Percentiles rank a stretch among this genome's conserved stretches.
These are phyloP conservation scores for Teunomyces cretensis DNA, from an alignment of 805 yeast genomes.

Conservation along the genomic window DNA sequence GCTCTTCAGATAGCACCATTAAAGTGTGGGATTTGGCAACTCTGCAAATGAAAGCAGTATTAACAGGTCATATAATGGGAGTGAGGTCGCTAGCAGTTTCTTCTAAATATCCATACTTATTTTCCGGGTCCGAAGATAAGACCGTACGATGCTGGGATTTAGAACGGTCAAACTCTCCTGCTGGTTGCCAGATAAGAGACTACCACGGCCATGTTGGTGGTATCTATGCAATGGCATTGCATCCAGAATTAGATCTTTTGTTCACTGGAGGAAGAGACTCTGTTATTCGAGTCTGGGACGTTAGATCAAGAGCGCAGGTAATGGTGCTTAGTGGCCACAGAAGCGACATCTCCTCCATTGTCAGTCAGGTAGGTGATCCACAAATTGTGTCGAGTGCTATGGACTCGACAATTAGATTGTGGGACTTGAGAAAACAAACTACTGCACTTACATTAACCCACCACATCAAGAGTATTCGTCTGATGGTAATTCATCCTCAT, in stretches of 20 bases:
- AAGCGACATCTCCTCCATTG: constrained; percentile 68
- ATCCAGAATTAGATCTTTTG: constrained; percentile 81
- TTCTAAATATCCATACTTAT: constrained; percentile 78
- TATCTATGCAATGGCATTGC: constrained; percentile 77
- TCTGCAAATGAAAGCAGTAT: constrained; percentile 65
- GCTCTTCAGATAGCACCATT: constrained; percentile 84
- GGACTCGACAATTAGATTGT: constrained; percentile 83
- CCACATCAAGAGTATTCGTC: constrained; percentile 79
- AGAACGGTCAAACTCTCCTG: constrained; percentile 67
- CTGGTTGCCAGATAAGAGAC: constrained; percentile 61
- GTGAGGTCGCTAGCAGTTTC: constrained; percentile 78
- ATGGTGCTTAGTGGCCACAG: constrained; percentile 82
- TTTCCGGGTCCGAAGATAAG: constrained; percentile 91
- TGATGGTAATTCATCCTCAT: constrained; percentile 63
- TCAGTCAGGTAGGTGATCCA: constrained; percentile 72
- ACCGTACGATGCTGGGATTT: constrained; percentile 94
- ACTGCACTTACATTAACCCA: constrained; percentile 74
- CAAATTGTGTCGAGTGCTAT: constrained; percentile 80
- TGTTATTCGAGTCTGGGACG: constrained; percentile 90
- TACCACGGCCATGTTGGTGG: constrained; percentile 95
- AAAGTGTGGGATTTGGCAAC: constrained; percentile 88
- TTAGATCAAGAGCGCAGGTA: constrained; percentile 72
- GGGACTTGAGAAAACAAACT: constrained; percentile 85
- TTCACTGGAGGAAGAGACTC: constrained; percentile 90
- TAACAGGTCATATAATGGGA: constrained; percentile 90